Evolutionary conservation across 139 green algal genomes (phyloP).

Genomic region (Protoeuglena noctilucae): DNA sequence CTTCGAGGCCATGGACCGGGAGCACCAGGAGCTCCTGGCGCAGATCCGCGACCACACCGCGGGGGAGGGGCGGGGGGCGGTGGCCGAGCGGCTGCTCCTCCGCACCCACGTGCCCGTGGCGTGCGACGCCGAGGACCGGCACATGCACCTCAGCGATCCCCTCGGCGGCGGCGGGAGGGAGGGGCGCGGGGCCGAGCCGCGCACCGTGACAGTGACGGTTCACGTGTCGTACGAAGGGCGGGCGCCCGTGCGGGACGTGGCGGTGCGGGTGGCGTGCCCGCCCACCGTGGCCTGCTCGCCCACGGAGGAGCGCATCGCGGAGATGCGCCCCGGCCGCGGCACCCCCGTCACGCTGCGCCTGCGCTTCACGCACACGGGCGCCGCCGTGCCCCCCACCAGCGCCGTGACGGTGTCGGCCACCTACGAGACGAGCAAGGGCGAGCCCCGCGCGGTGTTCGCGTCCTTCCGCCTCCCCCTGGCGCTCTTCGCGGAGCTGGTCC

Average conservation of each 20-base stretch:
- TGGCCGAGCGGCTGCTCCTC: slow-evolving; percentile 21
- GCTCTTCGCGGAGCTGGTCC: slow-evolving; percentile 6
- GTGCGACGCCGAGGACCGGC: background rate
- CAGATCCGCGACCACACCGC: slow-evolving; percentile 31
- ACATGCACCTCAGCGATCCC: background rate
- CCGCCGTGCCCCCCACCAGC: background rate
- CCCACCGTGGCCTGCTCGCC: background rate
- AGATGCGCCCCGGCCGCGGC: background rate
- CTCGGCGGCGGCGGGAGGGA: background rate
- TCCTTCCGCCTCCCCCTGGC: slow-evolving; percentile 3
- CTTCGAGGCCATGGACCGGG: slow-evolving; percentile 43
- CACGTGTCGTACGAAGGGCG: slow-evolving; percentile 11
- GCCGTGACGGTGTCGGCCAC: background rate
- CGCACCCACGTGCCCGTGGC: slow-evolving; percentile 24
- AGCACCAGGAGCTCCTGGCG: slow-evolving; percentile 30
- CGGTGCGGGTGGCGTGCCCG: slow-evolving; percentile 1
- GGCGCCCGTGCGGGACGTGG: background rate
- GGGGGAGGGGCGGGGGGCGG: background rate
- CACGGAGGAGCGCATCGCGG: background rate
- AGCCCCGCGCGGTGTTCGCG: slow-evolving; percentile 28
- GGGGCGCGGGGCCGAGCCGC: background rate
- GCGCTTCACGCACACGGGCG: background rate
- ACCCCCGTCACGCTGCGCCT: slow-evolving; percentile 3
- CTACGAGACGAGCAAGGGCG: slow-evolving; percentile 11
- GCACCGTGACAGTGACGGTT: slow-evolving; percentile 5